phyloP scores from a whole-genome alignment of 176 grass and related monocot genomes.

The Calamus simplicifolius region DNA sequence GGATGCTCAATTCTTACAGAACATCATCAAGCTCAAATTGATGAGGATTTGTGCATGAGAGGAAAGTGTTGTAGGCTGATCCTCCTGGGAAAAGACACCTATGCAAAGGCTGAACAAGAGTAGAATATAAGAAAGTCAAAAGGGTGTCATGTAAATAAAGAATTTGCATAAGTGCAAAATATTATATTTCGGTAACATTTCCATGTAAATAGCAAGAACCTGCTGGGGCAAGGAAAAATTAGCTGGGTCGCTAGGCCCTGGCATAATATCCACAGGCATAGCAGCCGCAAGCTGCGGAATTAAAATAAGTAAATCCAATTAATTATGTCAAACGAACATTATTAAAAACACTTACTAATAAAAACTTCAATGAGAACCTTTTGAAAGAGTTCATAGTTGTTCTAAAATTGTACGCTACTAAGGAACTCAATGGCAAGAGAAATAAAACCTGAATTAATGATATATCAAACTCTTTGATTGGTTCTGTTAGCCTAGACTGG shows the following conservation, averaged over 20 bases:
- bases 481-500: slow-evolving; percentile 78
- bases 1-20: slow-evolving; percentile 35
- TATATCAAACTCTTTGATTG: slow-evolving; percentile 95
- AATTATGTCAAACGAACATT: background rate
- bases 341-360: too few relatives aligned
- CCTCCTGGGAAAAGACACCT: slow-evolving; percentile 86
- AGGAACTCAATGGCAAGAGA: too few relatives aligned
- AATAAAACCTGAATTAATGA: slow-evolving; percentile 76
- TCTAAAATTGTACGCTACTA: too few relatives aligned
- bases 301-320: slow-evolving; percentile 6
- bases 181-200: too few relatives aligned
- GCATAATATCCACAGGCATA: slow-evolving; percentile 92
- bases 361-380: too few relatives aligned
- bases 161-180: background rate
- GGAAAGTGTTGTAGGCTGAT: slow-evolving; percentile 81
- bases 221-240: slow-evolving; percentile 97
- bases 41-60: slow-evolving; percentile 89
- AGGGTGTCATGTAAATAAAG: slow-evolving; percentile 10
- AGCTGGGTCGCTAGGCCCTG: slow-evolving; percentile 73
- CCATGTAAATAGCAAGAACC: slow-evolving; percentile 21
- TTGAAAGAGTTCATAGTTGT: too few relatives aligned
- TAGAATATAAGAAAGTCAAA: slow-evolving; percentile 10
- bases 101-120: slow-evolving; percentile 60
- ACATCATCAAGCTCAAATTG: slow-evolving; percentile 81
- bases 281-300: slow-evolving; percentile 65